Evolutionary conservation across 2,329 filamentous ascomycete genomes (phyloP), one percentile per base, ranked within the genome.

Genomic region (Aspergillus bombycis): DNA sequence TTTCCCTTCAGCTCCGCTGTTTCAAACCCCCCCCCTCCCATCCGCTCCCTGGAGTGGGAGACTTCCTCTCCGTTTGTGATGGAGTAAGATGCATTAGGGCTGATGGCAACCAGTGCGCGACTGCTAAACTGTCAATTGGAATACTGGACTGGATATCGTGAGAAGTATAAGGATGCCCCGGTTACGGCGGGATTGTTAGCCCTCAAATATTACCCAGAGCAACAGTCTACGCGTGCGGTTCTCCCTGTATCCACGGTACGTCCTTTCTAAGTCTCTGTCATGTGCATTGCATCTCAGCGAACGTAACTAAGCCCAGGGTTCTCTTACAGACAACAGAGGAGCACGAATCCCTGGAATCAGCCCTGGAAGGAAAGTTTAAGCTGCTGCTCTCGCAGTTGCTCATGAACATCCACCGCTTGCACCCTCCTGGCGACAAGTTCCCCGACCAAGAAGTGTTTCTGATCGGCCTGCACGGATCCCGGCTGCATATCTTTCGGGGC

Each of bases 361-460:
- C 66, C 50, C 67, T 75, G 1, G 53, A 62, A 21, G 65, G 61
- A 14, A 72, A 71, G 11, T 70, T 75, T 63, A 71, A 75, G 54
- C 64, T 72, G 10, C 68, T 75, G 9, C 67, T 75, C 4, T 59
- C 65, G 8, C 71, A 74, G 50, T 60, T 74, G 19, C 61, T 70
- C n/a, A 50, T 65, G 12, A 60, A 73, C 52, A 46, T 72, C 19
- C 60, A 64, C 30, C 63, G 60, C 19, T 64, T 70, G 19, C 58
- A 60, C 9, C 57, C 65, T 3, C 65, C 62, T 7, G 68, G 63
- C 19, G 70, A 74, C 63, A 69, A 71, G 26, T 23, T 75, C 11
- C 73, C 73, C 0, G 70, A 73, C 61, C 74, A 76, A 65, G 74
- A 76, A 43, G 65, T 68, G 21, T 76, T 69, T 60, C 65, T 75